phyloP scores from a whole-genome alignment of 805 yeast genomes.

The Tetrapisispora nanseiensis region DNA sequence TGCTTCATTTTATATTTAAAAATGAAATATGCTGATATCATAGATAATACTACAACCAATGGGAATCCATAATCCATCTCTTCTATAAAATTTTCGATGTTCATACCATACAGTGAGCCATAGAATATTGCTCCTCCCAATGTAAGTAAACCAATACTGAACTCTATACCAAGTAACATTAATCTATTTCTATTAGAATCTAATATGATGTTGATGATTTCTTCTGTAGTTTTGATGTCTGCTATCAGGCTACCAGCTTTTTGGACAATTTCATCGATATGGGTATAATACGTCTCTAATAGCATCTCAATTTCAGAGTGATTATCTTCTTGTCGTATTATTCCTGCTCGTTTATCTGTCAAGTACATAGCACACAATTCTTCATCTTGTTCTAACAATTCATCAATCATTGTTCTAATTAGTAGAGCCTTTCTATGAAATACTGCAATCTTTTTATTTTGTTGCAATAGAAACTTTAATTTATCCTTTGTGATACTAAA shows the following conservation, averaged over 20 bases:
- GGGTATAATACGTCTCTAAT: constrained; percentile 81
- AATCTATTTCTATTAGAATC: constrained; percentile 91
- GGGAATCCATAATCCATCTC: constrained; percentile 64
- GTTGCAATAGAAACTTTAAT: constrained; percentile 67
- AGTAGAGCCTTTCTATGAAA: constrained; percentile 77
- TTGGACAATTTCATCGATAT: constrained; percentile 90
- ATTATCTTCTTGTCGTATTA: constrained; percentile 44
- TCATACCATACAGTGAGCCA: constrained; percentile 93
- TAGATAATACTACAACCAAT: constrained; percentile 33
- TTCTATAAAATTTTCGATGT: constrained; percentile 84
- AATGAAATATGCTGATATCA: constrained; percentile 39
- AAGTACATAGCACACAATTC: constrained; percentile 73
- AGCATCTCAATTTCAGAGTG: constrained; percentile 86
- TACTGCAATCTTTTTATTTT: constrained; percentile 73
- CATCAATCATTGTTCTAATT: constrained; percentile 77
- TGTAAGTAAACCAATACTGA: constrained; percentile 74
- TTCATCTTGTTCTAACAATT: constrained; percentile 78
- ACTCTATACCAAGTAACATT: constrained; percentile 77
- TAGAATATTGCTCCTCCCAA: constrained; percentile 71
- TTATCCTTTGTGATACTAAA: constrained; percentile 71
- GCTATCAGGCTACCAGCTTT: constrained; percentile 65
- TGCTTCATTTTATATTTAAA: constrained; percentile 46
- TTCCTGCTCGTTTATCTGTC: constrained; percentile 45
- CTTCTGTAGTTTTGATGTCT: constrained; percentile 90
- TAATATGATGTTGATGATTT: constrained; percentile 81